These are phyloP conservation scores for Saccharomyces hybrid DNA, from an alignment of 1,139 yeast genomes.

Conservation along the genomic window DNA sequence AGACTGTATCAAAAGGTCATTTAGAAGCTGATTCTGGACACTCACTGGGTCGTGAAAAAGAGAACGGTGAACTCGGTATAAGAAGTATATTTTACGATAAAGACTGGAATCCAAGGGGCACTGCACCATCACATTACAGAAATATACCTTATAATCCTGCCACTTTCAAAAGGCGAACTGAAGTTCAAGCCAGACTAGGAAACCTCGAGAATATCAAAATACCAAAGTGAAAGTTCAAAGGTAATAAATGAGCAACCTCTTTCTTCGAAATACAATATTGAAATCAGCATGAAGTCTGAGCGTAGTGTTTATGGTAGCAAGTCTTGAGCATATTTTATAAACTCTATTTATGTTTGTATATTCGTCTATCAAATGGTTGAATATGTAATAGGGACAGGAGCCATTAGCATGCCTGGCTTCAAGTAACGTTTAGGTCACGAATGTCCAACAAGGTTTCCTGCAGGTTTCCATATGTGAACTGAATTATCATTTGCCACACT, in stretches of 20 bases:
- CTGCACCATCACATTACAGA: constrained; percentile 28
- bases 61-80: constrained; percentile 20
- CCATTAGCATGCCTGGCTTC: background rate
- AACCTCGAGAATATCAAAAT: constrained; percentile 14
- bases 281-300: background rate
- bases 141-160: constrained; percentile 22
- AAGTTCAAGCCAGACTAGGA: constrained; percentile 10
- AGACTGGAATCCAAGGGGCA: constrained; percentile 39
- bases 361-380: background rate
- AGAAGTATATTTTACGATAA: constrained; percentile 38
- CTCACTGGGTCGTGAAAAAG: constrained; percentile 6
- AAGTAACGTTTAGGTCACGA: background rate
- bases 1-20: constrained; percentile 24
- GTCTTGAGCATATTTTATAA: background rate
- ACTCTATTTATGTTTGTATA: background rate
- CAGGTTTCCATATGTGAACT: constrained; percentile 76
- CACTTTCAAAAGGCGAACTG: constrained; percentile 17
- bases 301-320: background rate
- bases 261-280: background rate
- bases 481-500: constrained; percentile 87
- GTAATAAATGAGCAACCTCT: background rate
- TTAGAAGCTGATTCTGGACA: constrained; percentile 15
- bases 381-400: background rate
- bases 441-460: constrained; percentile 28
- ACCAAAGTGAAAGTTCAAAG: constrained; percentile 6